Conservation (phyloP, 352 stramenopile genomes). For the Globisporangium perplexum region DNA sequence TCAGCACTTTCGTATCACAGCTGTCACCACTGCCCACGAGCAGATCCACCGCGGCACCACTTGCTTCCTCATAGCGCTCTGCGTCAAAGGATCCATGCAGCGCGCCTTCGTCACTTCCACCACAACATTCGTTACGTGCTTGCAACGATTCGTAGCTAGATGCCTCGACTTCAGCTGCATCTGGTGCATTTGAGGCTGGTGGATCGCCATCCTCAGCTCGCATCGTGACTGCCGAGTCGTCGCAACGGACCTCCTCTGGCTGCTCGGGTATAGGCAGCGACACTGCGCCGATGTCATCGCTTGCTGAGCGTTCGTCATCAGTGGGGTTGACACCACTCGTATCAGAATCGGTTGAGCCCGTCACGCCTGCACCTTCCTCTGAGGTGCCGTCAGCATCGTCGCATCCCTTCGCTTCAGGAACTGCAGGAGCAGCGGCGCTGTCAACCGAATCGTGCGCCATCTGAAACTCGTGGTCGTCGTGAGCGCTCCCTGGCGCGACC, state of each 20-base stretch:
- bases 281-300: no score
- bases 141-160: neutral
- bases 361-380: neutral
- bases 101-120: no score
- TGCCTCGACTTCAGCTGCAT: neutral
- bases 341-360: no score
- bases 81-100: no score
- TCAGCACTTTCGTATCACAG: no score
- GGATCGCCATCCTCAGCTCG: neutral
- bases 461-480: no score
- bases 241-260: neutral
- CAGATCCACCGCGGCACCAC: no score
- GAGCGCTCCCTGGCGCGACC: neutral
- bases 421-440: neutral
- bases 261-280: neutral
- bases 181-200: neutral
- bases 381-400: neutral
- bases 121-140: neutral
- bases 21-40: no score
- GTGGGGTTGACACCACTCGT: no score
- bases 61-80: no score
- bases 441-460: neutral
- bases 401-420: neutral
- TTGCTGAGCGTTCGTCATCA: no score
- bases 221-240: neutral